Percentiles rank a stretch among this genome's conserved stretches.
Conservation (phyloP, 2,329 filamentous ascomycete species). For the Atkinsonella texensis region DNA sequence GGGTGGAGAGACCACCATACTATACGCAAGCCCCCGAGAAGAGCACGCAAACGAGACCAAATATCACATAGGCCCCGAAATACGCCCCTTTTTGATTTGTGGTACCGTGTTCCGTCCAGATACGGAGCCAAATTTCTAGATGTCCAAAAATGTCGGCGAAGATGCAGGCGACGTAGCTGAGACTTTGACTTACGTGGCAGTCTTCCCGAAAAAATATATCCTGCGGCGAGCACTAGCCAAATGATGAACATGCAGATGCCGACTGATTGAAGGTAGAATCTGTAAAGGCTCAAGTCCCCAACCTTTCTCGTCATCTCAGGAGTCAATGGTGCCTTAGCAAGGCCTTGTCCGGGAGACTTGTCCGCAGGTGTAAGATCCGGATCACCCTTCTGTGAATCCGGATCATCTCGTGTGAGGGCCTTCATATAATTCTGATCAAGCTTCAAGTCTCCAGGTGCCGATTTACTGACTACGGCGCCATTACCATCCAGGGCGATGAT, state of each 20-base stretch:
- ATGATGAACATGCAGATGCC: neutral
- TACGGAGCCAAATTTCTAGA: neutral
- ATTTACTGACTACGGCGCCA: neutral
- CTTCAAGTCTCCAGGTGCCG: neutral
- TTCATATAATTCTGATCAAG: neutral
- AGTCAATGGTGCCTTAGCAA: too few species aligned
- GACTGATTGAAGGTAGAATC: conserved; percentile 5
- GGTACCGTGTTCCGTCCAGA: too few species aligned
- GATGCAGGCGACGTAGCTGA: neutral
- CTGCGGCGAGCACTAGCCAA: conserved; percentile 3
- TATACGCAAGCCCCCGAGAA: neutral
- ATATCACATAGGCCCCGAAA: too few species aligned
- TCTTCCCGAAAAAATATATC: neutral
- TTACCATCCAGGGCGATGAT: neutral
- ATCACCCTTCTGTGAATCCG: neutral
- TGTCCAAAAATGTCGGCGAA: neutral
- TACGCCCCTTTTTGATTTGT: too few species aligned
- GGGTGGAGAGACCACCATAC: neutral
- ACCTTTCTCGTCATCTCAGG: neutral
- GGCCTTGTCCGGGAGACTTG: neutral
- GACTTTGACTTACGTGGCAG: conserved; percentile 1
- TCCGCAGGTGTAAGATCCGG: neutral
- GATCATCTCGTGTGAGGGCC: neutral
- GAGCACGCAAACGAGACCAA: too few species aligned
- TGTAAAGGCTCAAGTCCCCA: conserved; percentile 5